These are phyloP conservation scores for Talaromyces adpressus DNA, from an alignment of 495 filamentous ascomycete species.

Conservation along the genomic window DNA sequence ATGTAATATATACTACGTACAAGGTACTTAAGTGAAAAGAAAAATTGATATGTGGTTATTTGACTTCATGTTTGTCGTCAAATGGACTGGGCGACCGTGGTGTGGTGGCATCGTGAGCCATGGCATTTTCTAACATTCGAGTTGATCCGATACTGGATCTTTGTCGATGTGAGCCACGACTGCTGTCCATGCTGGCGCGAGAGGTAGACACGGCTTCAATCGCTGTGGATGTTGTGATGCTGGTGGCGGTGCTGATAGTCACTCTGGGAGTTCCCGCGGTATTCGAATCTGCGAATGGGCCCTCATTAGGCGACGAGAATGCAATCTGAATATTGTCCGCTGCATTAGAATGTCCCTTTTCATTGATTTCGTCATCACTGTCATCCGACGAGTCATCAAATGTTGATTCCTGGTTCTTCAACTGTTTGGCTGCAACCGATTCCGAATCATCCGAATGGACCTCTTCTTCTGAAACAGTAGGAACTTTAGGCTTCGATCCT, in stretches of 20 bases:
- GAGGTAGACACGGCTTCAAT: constrained; percentile 1
- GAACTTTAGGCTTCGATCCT: constrained; percentile 19
- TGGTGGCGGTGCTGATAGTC: constrained; percentile 1
- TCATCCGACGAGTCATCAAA: constrained; percentile 36
- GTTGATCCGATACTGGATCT: constrained; percentile 15
- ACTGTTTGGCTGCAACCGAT: constrained; percentile 12
- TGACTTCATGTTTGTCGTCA: constrained; percentile 46
- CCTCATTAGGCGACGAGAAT: constrained; percentile 38
- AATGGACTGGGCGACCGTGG: constrained; percentile 30
- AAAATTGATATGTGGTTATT: constrained; percentile 36
- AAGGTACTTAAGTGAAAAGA: not conserved
- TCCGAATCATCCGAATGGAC: constrained; percentile 14
- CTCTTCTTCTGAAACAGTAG: constrained; percentile 20
- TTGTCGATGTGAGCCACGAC: constrained; percentile 12
- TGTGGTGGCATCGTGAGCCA: constrained; percentile 15
- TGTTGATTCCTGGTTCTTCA: constrained; percentile 21
- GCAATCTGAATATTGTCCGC: constrained; percentile 6
- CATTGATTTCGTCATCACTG: constrained; percentile 15
- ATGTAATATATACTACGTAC: constrained; percentile 4
- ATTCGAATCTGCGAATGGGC: constrained; percentile 54
- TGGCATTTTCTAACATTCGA: constrained; percentile 14
- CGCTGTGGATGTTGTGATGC: not conserved
- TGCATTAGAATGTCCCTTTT: not conserved
- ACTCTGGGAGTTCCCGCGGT: constrained; percentile 6
- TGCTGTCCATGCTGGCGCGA: not conserved